Conservation (phyloP, 495 filamentous ascomycete genomes). For the Recurvomyces mirabilis region DNA sequence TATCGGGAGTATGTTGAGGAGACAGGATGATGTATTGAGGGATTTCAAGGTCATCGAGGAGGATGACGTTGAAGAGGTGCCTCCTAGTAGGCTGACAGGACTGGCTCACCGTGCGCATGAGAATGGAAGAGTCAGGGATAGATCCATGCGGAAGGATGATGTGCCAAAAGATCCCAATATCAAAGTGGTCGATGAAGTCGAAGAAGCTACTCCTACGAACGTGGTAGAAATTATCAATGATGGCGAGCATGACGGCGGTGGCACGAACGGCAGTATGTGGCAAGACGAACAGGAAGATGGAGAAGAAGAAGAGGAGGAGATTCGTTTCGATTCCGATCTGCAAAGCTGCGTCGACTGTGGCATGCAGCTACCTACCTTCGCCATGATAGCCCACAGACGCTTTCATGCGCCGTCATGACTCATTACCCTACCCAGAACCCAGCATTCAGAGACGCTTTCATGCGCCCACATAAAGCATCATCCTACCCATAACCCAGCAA, state of each 20-base stretch:
- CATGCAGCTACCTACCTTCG: conserved; percentile 57
- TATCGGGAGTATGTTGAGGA: conserved; percentile 33
- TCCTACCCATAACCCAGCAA: no score
- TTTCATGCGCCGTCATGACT: conserved; percentile 55
- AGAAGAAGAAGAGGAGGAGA: conserved; percentile 25
- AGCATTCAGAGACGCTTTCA: no score
- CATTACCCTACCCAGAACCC: no score
- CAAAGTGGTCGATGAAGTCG: no score
- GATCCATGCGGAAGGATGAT: no score
- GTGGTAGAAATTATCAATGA: no score
- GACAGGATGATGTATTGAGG: conserved; percentile 52
- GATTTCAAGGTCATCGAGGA: conserved; percentile 51
- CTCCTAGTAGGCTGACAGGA: neutral
- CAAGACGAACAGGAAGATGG: no score
- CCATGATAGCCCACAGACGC: conserved; percentile 57
- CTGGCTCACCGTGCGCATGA: conserved; percentile 4
- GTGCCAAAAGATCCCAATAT: no score
- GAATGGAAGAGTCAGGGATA: neutral
- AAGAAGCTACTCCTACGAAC: no score
- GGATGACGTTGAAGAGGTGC: neutral
- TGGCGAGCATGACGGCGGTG: no score
- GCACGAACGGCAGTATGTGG: no score
- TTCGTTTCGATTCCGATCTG: conserved; percentile 25
- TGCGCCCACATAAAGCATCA: no score
- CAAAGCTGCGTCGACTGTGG: conserved; percentile 47